Evolutionary conservation across 2,329 filamentous ascomycete species (phyloP).

Genomic region (Chrysoporthe puriensis): DNA sequence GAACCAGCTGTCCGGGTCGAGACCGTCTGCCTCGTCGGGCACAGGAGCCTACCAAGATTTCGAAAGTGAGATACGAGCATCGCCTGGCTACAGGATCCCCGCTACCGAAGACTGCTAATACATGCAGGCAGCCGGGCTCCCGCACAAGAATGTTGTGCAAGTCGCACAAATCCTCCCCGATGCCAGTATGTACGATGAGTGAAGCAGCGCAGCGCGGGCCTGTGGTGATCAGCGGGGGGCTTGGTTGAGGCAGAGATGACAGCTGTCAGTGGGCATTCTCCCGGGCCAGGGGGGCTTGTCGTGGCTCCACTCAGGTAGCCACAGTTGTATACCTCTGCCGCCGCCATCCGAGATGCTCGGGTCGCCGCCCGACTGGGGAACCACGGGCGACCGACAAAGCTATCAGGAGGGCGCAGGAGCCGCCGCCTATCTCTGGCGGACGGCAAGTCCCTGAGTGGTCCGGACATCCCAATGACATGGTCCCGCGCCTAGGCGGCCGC

Average conservation of each 20-base stretch:
- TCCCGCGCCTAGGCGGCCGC: neutral
- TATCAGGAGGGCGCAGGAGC: neutral
- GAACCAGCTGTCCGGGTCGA: neutral
- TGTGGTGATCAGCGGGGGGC: conserved; percentile 8
- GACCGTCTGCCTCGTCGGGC: neutral
- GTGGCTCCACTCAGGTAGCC: conserved; percentile 8
- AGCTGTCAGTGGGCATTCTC: conserved; percentile 26
- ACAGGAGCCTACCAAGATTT: neutral
- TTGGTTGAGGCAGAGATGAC: conserved; percentile 16
- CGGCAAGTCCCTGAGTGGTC: neutral
- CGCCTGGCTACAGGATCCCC: neutral
- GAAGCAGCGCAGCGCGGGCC: neutral
- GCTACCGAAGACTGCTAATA: neutral
- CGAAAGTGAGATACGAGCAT: neutral
- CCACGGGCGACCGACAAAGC: neutral
- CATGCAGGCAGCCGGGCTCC: neutral
- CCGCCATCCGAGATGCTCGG: conserved; percentile 2
- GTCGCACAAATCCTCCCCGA: conserved; percentile 1
- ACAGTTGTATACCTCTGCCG: neutral
- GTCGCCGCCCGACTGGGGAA: conserved; percentile 6
- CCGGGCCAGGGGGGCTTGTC: conserved; percentile 18
- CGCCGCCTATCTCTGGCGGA: neutral
- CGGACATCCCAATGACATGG: neutral
- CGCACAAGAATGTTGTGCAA: conserved; percentile 10
- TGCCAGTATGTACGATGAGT: neutral